Percentiles rank a stretch among this genome's conserved stretches.
phyloP scores from a whole-genome alignment of 2,329 filamentous ascomycete genomes.

The Colletotrichum plurivorum region DNA sequence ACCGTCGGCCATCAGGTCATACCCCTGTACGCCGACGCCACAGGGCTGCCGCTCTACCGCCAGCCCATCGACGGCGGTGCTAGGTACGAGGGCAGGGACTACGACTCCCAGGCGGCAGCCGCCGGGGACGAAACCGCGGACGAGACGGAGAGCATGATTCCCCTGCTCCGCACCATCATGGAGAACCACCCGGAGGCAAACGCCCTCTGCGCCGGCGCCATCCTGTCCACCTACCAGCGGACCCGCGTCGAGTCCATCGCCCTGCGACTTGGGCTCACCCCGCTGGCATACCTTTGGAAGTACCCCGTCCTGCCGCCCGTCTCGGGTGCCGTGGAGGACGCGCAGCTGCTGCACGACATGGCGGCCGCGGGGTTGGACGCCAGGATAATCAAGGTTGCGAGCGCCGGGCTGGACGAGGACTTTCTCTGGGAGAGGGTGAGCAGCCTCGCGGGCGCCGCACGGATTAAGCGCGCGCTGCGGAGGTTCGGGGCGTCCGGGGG shows the following conservation, averaged over 20 bases:
- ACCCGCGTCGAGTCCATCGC: slow-evolving; percentile 96
- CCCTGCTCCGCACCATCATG: slow-evolving; percentile 78
- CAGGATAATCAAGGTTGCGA: slow-evolving; percentile 95
- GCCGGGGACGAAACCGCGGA: slow-evolving; percentile 61
- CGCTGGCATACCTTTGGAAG: slow-evolving; percentile 93
- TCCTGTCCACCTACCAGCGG: slow-evolving; percentile 94
- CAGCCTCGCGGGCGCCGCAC: slow-evolving; percentile 61
- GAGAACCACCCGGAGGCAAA: slow-evolving; percentile 82
- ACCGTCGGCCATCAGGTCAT: slow-evolving; percentile 92
- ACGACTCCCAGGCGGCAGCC: slow-evolving; percentile 57
- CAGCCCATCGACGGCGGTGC: slow-evolving; percentile 81
- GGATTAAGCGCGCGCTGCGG: slow-evolving; percentile 68
- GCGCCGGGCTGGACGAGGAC: slow-evolving; percentile 84
- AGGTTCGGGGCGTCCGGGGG: slow-evolving; percentile 79
- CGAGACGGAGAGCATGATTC: slow-evolving; percentile 90
- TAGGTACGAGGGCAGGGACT: slow-evolving; percentile 80
- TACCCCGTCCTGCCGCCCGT: slow-evolving; percentile 79
- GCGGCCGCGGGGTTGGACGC: slow-evolving; percentile 82
- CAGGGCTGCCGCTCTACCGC: slow-evolving; percentile 87
- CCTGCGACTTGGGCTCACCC: slow-evolving; percentile 82
- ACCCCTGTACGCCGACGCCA: slow-evolving; percentile 84
- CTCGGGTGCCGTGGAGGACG: slow-evolving; percentile 54
- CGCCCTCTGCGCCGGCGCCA: slow-evolving; percentile 91
- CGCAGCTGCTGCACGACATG: slow-evolving; percentile 85
- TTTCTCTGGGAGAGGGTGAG: slow-evolving; percentile 88